Conservation (phyloP, 345 rosid species). For the Pugionium dolabratum region DNA sequence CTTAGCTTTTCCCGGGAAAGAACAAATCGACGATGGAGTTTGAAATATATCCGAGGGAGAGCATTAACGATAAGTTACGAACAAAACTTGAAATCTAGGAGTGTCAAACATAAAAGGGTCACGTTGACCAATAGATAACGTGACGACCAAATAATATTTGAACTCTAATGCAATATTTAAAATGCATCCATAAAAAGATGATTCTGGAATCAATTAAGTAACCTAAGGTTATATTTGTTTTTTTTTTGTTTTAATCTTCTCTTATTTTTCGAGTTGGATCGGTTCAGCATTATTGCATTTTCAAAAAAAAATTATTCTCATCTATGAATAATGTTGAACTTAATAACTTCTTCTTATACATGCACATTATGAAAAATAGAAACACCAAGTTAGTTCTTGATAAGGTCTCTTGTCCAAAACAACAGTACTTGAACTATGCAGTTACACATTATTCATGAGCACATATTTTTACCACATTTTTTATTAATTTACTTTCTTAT, state of each 20-base stretch:
- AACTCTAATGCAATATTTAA: background rate
- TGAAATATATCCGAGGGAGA: background rate
- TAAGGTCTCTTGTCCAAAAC: background rate
- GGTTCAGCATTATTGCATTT: too few relatives aligned
- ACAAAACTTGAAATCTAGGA: too few relatives aligned
- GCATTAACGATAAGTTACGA: background rate
- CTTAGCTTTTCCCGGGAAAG: constrained; percentile 3
- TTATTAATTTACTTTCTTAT: too few relatives aligned
- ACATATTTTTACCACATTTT: too few relatives aligned
- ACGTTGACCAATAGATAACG: constrained; percentile 22
- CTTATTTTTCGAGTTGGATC: too few relatives aligned
- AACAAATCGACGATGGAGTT: constrained; percentile 6
- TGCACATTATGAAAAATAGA: too few relatives aligned
- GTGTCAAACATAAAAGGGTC: background rate
- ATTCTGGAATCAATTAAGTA: too few relatives aligned
- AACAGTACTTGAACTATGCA: background rate
- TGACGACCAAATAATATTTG: constrained; percentile 17
- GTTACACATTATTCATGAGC: background rate
- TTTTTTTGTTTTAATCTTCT: too few relatives aligned
- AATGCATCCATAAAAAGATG: background rate
- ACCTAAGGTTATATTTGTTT: too few relatives aligned
- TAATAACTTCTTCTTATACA: too few relatives aligned
- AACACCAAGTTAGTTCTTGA: background rate
- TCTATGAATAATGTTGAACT: too few relatives aligned
- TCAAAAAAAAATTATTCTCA: too few relatives aligned